These are phyloP conservation scores for Aspergillus aculeatus DNA, from an alignment of 2,329 filamentous ascomycete species.

Conservation along the genomic window DNA sequence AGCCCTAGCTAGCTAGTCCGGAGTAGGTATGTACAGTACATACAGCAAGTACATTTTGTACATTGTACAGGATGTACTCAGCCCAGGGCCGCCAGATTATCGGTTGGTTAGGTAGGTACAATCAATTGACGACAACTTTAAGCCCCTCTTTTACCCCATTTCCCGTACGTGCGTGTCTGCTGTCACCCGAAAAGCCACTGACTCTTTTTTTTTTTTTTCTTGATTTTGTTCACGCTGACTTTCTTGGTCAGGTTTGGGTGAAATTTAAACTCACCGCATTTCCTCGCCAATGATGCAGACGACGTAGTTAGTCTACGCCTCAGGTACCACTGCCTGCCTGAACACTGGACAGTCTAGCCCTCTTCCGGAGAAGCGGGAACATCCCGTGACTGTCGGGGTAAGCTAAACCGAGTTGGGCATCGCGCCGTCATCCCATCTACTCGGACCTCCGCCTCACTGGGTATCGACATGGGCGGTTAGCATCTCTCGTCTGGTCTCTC, in stretches of 20 bases:
- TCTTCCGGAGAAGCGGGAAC: constrained; percentile 8
- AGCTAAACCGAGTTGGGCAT: constrained; percentile 28
- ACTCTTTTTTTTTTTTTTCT: too few species aligned
- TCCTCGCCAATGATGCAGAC: not conserved
- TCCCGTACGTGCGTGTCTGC: constrained; percentile 1
- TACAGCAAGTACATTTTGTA: too few species aligned
- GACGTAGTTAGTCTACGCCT: not conserved
- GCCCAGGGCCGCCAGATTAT: too few species aligned
- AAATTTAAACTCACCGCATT: not conserved
- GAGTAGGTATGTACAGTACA: too few species aligned
- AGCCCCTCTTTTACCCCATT: constrained; percentile 1
- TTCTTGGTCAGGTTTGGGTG: constrained; percentile 3
- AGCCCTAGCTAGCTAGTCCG: not conserved
- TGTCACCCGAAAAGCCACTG: constrained; percentile 5
- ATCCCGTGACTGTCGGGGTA: constrained; percentile 30
- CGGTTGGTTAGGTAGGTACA: not conserved
- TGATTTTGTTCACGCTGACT: not conserved
- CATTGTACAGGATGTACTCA: too few species aligned
- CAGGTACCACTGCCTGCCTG: not conserved
- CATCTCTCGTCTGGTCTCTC: constrained; percentile 10
- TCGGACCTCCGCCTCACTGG: constrained; percentile 25
- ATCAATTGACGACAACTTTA: not conserved
- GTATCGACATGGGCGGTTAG: constrained; percentile 15
- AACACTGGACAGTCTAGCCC: not conserved
- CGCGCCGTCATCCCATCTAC: constrained; percentile 24